Percentiles rank a stretch among this genome's conserved stretches.
Evolutionary conservation across 2,329 filamentous ascomycete species (phyloP).

Genomic region (Cytospora chrysosperma): DNA sequence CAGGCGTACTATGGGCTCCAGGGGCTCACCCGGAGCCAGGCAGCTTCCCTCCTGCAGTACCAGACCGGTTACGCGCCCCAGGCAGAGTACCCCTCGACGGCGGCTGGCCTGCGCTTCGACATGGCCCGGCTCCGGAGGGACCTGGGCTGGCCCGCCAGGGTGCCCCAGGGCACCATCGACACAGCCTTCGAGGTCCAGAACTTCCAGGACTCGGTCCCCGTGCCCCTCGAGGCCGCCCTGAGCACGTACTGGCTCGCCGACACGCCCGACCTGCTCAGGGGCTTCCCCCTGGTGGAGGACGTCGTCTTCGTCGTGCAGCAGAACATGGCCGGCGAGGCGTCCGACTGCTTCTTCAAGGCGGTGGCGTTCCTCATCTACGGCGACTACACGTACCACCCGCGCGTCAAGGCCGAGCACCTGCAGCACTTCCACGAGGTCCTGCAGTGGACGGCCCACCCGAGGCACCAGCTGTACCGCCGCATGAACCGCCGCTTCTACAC

Average conservation of each 20-base stretch:
- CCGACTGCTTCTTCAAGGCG: constrained; percentile 36
- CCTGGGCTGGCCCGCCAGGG: not conserved
- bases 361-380: constrained; percentile 33
- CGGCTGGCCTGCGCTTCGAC: constrained; percentile 22
- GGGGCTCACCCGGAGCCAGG: not conserved
- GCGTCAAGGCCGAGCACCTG: constrained; percentile 38
- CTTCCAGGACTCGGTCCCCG: not conserved
- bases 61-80: not conserved
- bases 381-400: constrained; percentile 27
- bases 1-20: constrained; percentile 6
- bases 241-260: constrained; percentile 1
- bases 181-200: not conserved
- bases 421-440: constrained; percentile 32
- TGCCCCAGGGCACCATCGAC: not conserved
- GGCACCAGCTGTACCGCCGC: constrained; percentile 29
- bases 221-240: constrained; percentile 19
- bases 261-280: constrained; percentile 18
- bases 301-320: constrained; percentile 31
- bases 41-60: not conserved
- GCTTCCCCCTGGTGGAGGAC: constrained; percentile 36
- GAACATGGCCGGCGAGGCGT: constrained; percentile 27
- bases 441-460: constrained; percentile 28
- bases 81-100: not conserved
- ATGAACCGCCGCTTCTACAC: constrained; percentile 30
- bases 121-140: constrained; percentile 17